Evolutionary conservation across 495 filamentous ascomycete genomes (phyloP), one percentile per base, ranked within the genome.

Genomic region (Neurospora hispaniola): DNA sequence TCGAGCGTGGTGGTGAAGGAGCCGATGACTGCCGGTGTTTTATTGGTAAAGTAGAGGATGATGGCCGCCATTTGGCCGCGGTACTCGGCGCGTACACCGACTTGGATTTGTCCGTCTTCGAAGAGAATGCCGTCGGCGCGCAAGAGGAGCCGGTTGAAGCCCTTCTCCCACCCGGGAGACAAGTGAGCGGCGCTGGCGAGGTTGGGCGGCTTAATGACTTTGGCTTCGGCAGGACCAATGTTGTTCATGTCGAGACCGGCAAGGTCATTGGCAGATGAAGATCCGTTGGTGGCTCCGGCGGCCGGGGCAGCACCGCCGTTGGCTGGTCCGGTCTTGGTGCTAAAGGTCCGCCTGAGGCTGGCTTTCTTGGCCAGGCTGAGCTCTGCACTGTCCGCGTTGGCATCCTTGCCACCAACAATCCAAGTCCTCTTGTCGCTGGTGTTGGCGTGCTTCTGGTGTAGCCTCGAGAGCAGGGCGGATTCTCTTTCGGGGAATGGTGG

Each of bases 401-500:
- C 94, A 77, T 94, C 94, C 84, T 95, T 97, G 68, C 94, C 95
- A 68, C 94, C 94, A 42, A 98, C 92, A 35, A 97, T 91, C 94
- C 95, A 99, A 0, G 96, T 98, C 73, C 96, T 88, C 82, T 94
- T 97, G 80, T 98, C 96, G 76, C 91, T 95, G 4, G 93, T 94
- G 66, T 90, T 90, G 23, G 92, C 92, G 75, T 96, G 94, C 82
- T 94, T 97, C 82, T 96, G 92, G 80, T 98, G 96, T 41, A 99
- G 87, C 43, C 96, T 88, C 16, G 94, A 98, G 38, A 99, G 84
- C 39, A 99, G 84, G 3, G 96, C 96, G 5, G 94, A 98, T 23
- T 95, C 88, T 70, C 96, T 89, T 81, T 99, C 94, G 0, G 96
- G 96, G 84, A 98, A 99, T 0, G 96, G 94, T 16, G 96, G 96